Conservation (phyloP, 164 flowering plant species). For the Liquidambar formosana region DNA sequence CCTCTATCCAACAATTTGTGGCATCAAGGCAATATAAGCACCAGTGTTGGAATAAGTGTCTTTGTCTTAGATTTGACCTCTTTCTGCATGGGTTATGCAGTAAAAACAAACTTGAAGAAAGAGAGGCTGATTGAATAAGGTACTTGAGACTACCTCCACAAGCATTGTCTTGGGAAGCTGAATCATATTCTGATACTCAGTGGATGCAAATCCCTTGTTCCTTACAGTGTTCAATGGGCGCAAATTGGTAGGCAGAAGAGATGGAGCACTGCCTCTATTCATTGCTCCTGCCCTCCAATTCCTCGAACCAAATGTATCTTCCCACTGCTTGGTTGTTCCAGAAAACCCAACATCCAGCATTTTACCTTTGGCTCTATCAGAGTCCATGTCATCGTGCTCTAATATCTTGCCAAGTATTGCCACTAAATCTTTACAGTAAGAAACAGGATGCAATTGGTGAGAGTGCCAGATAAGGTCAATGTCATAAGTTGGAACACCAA, state of each 20-base stretch:
- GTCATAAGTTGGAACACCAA: slow-evolving; percentile 79
- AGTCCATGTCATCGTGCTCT: slow-evolving; percentile 64
- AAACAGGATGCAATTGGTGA: slow-evolving; percentile 60
- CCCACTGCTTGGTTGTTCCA: slow-evolving; percentile 62
- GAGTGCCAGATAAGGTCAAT: slow-evolving; percentile 81
- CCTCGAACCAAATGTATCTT: slow-evolving; percentile 59
- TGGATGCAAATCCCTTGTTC: slow-evolving; percentile 5
- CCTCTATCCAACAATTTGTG: too few species aligned
- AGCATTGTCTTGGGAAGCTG: slow-evolving; percentile 30
- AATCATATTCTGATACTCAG: slow-evolving; percentile 18
- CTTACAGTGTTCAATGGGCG: not conserved
- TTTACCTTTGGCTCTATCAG: slow-evolving; percentile 56
- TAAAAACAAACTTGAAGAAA: too few species aligned
- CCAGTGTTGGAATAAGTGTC: too few species aligned
- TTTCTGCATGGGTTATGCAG: too few species aligned
- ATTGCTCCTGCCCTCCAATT: slow-evolving; percentile 76
- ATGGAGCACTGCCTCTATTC: slow-evolving; percentile 58
- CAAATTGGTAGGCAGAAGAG: slow-evolving; percentile 36
- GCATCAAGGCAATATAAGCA: too few species aligned
- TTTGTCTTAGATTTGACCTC: too few species aligned
- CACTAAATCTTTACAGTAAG: slow-evolving; percentile 54
- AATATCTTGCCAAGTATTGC: slow-evolving; percentile 47
- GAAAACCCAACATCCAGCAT: slow-evolving; percentile 63
- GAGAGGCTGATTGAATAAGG: too few species aligned
- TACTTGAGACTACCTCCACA: slow-evolving; percentile 43